These are phyloP conservation scores for Phytopythium litorale DNA, from an alignment of 352 stramenopile genomes.

Conservation along the genomic window DNA sequence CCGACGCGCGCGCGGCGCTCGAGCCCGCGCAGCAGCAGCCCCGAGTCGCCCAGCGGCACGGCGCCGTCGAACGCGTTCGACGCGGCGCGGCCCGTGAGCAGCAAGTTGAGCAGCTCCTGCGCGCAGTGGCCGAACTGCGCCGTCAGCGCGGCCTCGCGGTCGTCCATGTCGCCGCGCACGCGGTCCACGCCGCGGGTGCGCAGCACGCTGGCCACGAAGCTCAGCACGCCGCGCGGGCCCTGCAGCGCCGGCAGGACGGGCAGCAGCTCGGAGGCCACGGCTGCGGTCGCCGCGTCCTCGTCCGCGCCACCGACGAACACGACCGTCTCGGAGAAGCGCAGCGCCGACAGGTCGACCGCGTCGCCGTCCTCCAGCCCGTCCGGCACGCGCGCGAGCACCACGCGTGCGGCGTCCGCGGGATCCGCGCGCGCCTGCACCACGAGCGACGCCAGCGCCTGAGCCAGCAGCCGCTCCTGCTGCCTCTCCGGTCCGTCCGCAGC, in stretches of 20 bases:
- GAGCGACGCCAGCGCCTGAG: not conserved
- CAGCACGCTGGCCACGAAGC: slow-evolving; percentile 67
- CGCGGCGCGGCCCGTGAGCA: slow-evolving; percentile 70
- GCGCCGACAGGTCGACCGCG: not conserved
- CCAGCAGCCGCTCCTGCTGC: not conserved
- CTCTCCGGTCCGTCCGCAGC: not conserved
- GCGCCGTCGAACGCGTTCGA: slow-evolving; percentile 85
- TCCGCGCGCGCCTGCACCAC: not conserved
- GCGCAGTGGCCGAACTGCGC: slow-evolving; percentile 76
- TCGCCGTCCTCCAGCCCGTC: not conserved
- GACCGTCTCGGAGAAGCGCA: not conserved
- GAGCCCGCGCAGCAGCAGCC: slow-evolving; percentile 68
- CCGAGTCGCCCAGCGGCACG: slow-evolving; percentile 73
- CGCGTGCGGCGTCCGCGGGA: not conserved
- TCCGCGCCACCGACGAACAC: not conserved
- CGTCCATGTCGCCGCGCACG: slow-evolving; percentile 77
- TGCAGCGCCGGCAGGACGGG: slow-evolving; percentile 24
- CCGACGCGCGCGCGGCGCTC: slow-evolving; percentile 49
- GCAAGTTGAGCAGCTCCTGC: slow-evolving; percentile 85
- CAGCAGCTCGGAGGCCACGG: slow-evolving; percentile 15
- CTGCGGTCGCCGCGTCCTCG: slow-evolving; percentile 3
- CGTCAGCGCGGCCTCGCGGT: slow-evolving; percentile 48
- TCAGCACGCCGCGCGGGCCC: slow-evolving; percentile 51
- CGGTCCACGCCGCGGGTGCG: slow-evolving; percentile 40
- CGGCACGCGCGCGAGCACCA: not conserved